Conservation (phyloP, 1,284 basidiomycete genomes). For the Leccinum pallidistipes region DNA sequence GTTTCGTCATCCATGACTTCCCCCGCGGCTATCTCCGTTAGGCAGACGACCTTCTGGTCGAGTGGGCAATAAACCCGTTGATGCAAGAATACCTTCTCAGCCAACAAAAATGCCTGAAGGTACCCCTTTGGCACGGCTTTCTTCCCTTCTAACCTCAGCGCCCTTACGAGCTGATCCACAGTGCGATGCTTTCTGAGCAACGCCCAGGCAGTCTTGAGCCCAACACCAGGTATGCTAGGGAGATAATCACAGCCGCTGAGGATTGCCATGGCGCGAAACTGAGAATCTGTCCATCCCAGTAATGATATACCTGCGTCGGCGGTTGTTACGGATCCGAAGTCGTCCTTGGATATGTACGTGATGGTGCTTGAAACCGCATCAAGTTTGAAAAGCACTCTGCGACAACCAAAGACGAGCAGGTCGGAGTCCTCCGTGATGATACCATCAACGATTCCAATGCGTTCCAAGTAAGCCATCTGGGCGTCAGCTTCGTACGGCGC, state of each 20-base stretch:
- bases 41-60: constrained; percentile 62
- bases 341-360: constrained; percentile 74
- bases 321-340: constrained; percentile 70
- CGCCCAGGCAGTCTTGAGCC: constrained; percentile 91
- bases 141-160: constrained; percentile 82
- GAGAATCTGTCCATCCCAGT: constrained; percentile 83
- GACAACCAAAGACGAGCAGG: constrained; percentile 94
- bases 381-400: constrained; percentile 84
- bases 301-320: constrained; percentile 70
- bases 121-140: constrained; percentile 80
- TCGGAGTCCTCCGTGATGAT: constrained; percentile 99
- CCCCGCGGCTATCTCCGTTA: constrained; percentile 58
- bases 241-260: constrained; percentile 98
- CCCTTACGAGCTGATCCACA: constrained; percentile 83
- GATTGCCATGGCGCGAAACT: constrained; percentile 96
- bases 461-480: constrained; percentile 92
- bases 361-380: constrained; percentile 75
- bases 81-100: constrained; percentile 93
- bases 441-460: constrained; percentile 80
- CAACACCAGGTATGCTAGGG: constrained; percentile 90
- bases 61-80: constrained; percentile 91
- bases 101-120: constrained; percentile 67
- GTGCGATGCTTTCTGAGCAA: constrained; percentile 85
- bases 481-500: constrained; percentile 99
- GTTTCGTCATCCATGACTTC: constrained; percentile 57